Percentiles rank a stretch among this genome's conserved stretches.
These are phyloP conservation scores for Sonneratia alba DNA, from an alignment of 345 rosid genomes.

Conservation along the genomic window DNA sequence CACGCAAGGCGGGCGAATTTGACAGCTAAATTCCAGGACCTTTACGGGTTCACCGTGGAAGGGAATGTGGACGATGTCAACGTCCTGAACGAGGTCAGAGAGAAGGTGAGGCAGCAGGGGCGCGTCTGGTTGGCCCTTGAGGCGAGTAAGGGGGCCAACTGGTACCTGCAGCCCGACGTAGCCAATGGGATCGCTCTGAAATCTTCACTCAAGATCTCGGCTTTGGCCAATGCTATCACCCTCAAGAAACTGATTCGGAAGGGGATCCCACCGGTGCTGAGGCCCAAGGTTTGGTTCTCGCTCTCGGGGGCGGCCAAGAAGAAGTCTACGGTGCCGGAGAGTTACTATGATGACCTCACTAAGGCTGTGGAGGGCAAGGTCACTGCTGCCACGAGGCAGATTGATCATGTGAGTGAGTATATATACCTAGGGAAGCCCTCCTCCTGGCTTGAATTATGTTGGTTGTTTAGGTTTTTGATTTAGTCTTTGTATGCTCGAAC, in stretches of 20 bases:
- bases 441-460: not conserved
- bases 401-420: conserved; percentile 80
- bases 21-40: conserved; percentile 83
- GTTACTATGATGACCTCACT: conserved; percentile 73
- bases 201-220: conserved; percentile 73
- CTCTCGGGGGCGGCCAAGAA: conserved; percentile 99
- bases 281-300: conserved; percentile 99
- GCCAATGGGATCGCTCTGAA: conserved; percentile 70
- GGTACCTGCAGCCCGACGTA: conserved; percentile 84
- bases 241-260: conserved; percentile 87
- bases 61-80: conserved; percentile 99
- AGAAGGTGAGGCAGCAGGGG: conserved; percentile 93
- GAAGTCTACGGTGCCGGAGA: conserved; percentile 96
- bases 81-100: conserved; percentile 85
- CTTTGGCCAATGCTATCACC: conserved; percentile 71
- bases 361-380: conserved; percentile 95
- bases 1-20: conserved; percentile 91
- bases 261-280: conserved; percentile 90
- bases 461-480: not conserved
- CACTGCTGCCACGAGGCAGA: conserved; percentile 90
- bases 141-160: conserved; percentile 98
- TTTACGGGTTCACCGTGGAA: conserved; percentile 88
- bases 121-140: conserved; percentile 97
- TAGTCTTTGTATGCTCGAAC: not conserved
- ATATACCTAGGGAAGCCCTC: not conserved